These are phyloP conservation scores for Senna tora DNA, from an alignment of 306 rosid genomes.

Conservation along the genomic window DNA sequence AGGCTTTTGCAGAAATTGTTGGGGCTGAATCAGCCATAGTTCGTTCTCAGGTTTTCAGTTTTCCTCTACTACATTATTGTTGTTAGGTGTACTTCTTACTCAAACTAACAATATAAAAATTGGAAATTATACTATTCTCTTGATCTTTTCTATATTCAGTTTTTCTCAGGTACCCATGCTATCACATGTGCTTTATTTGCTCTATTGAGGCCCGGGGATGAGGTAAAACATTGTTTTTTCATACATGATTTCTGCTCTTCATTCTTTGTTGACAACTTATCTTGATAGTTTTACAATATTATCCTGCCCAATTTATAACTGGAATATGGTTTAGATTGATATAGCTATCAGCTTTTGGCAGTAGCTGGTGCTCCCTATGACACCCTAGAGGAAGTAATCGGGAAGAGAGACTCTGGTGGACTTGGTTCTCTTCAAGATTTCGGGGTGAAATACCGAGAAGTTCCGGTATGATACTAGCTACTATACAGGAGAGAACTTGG, in stretches of 20 bases:
- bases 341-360: conserved; percentile 85
- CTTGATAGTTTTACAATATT: conserved; percentile 10
- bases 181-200: conserved; percentile 90
- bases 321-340: conserved; percentile 52
- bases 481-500: background rate
- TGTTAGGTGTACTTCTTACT: conserved; percentile 16
- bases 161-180: conserved; percentile 99
- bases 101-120: background rate
- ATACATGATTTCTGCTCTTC: conserved; percentile 27
- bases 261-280: conserved; percentile 24
- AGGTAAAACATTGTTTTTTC: conserved; percentile 57
- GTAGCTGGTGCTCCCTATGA: conserved; percentile 98
- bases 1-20: conserved; percentile 85
- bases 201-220: conserved; percentile 87
- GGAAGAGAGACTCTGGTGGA: conserved; percentile 86
- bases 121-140: conserved; percentile 31
- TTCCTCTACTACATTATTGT: background rate
- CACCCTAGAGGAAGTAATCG: conserved; percentile 90
- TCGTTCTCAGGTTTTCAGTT: conserved; percentile 85
- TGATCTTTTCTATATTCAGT: conserved; percentile 65
- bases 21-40: conserved; percentile 93
- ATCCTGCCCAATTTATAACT: conserved; percentile 23
- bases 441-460: conserved; percentile 91
- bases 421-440: conserved; percentile 88
- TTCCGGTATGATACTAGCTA: conserved; percentile 60